These are phyloP conservation scores for Austroboletus sp. DNA, from an alignment of 1,284 basidiomycete species.

Conservation along the genomic window DNA sequence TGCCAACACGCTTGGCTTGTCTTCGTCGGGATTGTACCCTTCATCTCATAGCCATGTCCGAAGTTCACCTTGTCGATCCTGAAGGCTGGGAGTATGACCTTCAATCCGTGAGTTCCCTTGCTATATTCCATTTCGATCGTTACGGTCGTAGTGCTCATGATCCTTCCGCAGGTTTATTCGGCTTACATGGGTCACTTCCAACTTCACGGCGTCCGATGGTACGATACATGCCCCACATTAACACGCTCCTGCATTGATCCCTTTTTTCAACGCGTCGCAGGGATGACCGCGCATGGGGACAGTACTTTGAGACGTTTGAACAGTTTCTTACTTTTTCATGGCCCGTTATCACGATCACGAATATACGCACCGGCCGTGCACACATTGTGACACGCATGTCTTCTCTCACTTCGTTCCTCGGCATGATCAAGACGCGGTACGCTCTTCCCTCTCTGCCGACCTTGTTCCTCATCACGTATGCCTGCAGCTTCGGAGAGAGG, in stretches of 20 bases:
- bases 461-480: not conserved
- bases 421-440: slow-evolving; percentile 73
- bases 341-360: slow-evolving; percentile 77
- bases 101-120: slow-evolving; percentile 55
- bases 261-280: slow-evolving; percentile 31
- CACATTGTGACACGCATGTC: slow-evolving; percentile 73
- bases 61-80: slow-evolving; percentile 69
- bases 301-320: slow-evolving; percentile 73
- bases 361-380: slow-evolving; percentile 61
- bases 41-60: slow-evolving; percentile 40
- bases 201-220: slow-evolving; percentile 67
- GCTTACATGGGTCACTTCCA: slow-evolving; percentile 83
- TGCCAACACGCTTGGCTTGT: not conserved
- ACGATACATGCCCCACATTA: slow-evolving; percentile 14
- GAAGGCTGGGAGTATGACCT: slow-evolving; percentile 78
- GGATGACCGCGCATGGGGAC: slow-evolving; percentile 78
- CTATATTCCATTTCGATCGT: not conserved
- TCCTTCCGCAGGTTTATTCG: slow-evolving; percentile 57
- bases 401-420: slow-evolving; percentile 64
- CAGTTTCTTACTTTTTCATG: slow-evolving; percentile 79
- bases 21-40: not conserved
- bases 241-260: slow-evolving; percentile 4
- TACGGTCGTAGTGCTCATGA: not conserved
- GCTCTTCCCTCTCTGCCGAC: not conserved
- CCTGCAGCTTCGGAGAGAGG: slow-evolving; percentile 58